These are phyloP conservation scores for Sporobolomyces pararoseus DNA, from an alignment of 768 basidiomycete species.

Conservation along the genomic window DNA sequence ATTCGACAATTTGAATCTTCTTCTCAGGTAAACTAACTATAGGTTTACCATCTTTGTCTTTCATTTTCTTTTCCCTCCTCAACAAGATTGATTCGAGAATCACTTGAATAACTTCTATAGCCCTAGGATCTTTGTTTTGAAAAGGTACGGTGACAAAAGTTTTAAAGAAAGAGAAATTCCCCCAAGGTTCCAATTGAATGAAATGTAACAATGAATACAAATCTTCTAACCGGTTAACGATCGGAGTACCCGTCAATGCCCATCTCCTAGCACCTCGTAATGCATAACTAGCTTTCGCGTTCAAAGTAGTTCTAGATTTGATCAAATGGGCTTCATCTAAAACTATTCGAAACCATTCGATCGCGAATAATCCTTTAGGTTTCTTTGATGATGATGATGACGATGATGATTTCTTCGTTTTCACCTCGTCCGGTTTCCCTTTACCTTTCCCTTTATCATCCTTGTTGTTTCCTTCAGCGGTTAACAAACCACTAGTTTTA, in stretches of 20 bases:
- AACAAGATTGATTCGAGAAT: conserved; percentile 56
- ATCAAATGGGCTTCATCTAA: conserved; percentile 94
- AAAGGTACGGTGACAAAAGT: conserved; percentile 91
- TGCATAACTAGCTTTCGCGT: conserved; percentile 79
- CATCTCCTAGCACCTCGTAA: conserved; percentile 73
- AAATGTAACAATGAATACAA: conserved; percentile 70
- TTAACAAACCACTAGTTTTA: conserved; percentile 35
- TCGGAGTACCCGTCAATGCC: conserved; percentile 94
- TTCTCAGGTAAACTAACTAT: conserved; percentile 87
- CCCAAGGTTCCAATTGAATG: conserved; percentile 49
- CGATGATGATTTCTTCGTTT: not conserved
- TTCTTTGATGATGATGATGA: not conserved
- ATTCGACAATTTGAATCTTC: conserved; percentile 67
- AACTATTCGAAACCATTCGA: conserved; percentile 50
- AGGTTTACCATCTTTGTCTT: conserved; percentile 73
- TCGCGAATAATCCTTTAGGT: conserved; percentile 35
- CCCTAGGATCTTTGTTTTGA: conserved; percentile 82
- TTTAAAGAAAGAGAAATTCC: conserved; percentile 64
- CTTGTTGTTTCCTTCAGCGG: conserved; percentile 25
- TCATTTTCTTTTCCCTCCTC: conserved; percentile 88
- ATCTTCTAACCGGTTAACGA: conserved; percentile 70
- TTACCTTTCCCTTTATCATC: conserved; percentile 23
- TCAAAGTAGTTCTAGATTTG: conserved; percentile 82
- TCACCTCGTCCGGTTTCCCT: conserved; percentile 23
- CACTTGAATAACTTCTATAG: conserved; percentile 89